Evolutionary conservation across 2,329 filamentous ascomycete species (phyloP).

Genomic region (Sporothrix globosa): DNA sequence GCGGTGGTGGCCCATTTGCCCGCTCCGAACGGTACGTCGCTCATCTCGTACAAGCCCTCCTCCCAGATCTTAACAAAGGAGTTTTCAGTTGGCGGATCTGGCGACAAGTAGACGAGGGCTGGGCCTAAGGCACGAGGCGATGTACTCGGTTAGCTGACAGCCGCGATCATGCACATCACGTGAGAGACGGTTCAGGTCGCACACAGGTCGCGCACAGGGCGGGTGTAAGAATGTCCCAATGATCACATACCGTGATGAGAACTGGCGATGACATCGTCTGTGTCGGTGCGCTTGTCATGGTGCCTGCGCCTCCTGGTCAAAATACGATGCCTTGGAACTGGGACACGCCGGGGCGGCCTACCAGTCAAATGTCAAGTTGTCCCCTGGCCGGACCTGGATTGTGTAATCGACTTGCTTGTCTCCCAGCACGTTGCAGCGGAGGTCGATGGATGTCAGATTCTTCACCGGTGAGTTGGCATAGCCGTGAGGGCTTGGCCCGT

Average conservation of each 20-base stretch:
- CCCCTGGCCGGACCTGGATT: conserved; percentile 43
- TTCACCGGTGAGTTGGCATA: conserved; percentile 48
- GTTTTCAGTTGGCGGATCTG: conserved; percentile 44
- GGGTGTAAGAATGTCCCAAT: background rate
- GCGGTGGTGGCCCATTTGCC: conserved; percentile 43
- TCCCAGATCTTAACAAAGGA: conserved; percentile 49
- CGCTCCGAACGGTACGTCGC: conserved; percentile 40
- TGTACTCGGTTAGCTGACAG: background rate
- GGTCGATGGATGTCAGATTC: conserved; percentile 45
- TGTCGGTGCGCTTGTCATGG: conserved; percentile 44
- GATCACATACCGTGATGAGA: conserved; percentile 37
- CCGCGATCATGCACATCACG: background rate
- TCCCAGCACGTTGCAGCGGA: conserved; percentile 47
- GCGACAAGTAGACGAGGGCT: conserved; percentile 47
- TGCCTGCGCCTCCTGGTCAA: conserved; percentile 37
- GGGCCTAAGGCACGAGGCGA: conserved; percentile 38
- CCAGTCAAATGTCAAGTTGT: conserved; percentile 47
- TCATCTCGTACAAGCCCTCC: conserved; percentile 43
- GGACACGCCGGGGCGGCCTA: conserved; percentile 14
- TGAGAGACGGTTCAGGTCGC: too few species aligned
- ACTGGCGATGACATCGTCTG: conserved; percentile 42
- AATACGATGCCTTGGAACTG: background rate
- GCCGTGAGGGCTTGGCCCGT: conserved; percentile 43
- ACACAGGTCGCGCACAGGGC: background rate
- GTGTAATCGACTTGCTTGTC: conserved; percentile 45